Conservation (phyloP, 1,139 yeast species). For the Pichia terricola region DNA sequence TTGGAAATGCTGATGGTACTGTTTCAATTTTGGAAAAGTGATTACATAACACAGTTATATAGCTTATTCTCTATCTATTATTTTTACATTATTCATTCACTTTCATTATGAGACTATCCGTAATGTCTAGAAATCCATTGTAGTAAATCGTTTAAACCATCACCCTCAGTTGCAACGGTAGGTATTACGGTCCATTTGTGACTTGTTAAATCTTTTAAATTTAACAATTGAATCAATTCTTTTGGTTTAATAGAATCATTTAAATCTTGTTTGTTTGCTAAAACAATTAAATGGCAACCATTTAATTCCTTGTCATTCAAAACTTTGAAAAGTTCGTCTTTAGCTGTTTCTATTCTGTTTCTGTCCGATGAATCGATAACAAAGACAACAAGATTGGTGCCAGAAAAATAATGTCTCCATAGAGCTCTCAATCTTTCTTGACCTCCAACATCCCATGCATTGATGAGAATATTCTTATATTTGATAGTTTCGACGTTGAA, state of each 20-base stretch:
- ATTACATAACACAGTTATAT: too few relatives aligned
- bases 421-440: constrained; percentile 84
- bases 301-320: constrained; percentile 73
- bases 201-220: constrained; percentile 41
- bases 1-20: constrained; percentile 47
- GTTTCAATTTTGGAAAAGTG: constrained; percentile 15
- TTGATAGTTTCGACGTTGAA: constrained; percentile 90
- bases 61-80: too few relatives aligned
- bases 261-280: constrained; percentile 87
- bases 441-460: constrained; percentile 98
- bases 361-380: constrained; percentile 79
- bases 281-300: constrained; percentile 67
- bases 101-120: too few relatives aligned
- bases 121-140: constrained; percentile 50
- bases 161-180: constrained; percentile 65
- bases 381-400: constrained; percentile 87
- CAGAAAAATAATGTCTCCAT: constrained; percentile 94
- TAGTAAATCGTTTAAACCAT: constrained; percentile 65
- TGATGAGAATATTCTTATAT: constrained; percentile 78
- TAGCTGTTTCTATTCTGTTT: constrained; percentile 67
- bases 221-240: constrained; percentile 51
- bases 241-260: constrained; percentile 54
- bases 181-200: constrained; percentile 74
- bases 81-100: too few relatives aligned
- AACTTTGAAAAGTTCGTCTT: constrained; percentile 67